Evolutionary conservation across 176 grass and related monocot species (phyloP), one percentile per base, ranked within the genome.

Genomic region (Avena eriantha): DNA sequence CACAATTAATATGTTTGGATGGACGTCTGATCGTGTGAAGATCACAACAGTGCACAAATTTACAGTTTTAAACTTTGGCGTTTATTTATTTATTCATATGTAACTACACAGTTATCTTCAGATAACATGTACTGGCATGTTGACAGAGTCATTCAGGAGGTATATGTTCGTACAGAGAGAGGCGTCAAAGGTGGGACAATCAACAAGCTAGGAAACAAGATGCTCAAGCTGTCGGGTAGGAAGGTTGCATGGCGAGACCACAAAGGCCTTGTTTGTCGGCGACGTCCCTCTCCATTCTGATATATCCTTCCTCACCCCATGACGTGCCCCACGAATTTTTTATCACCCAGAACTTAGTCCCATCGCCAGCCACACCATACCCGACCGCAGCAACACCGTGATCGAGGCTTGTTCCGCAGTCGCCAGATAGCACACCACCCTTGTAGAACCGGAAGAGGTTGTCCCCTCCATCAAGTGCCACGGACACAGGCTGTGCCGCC

Each of bases 21-120:
- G 89, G 89, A 73, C 89, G 16, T 86, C 22, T 90, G 73, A 68
- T 80, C 47, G 75, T 83, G 89, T 29, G 29, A 45, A 54, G 47
- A 79, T 84, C 36, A 67, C 35, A 87, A 67, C 57, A 49, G 73
- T 87, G 48, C 67, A 83, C 73, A 49, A 71, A 79, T 34, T 29
- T 29, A 29, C 29, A 29, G 29, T 29, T 29, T 29, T 29, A 29
- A 29, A 29, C 29, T 29, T 29, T 29, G 29, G 29, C 29, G 29
- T 29, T 1, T 29, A 29, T 29, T 29, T 29, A 29, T 29, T 29
- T 29, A 29, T 29, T 29, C 2, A 29, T 29, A 29, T 29, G 29
- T 29, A 29, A 29, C 29, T 29, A 29, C 29, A 29, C 29, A 29
- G 29, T 29, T 29, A 29, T 29, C 29, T 1, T 29, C 29, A 29